Percentiles rank a stretch among this genome's conserved stretches.
Evolutionary conservation across 1,139 yeast genomes (phyloP).

Genomic region (Ogataea hybrid): DNA sequence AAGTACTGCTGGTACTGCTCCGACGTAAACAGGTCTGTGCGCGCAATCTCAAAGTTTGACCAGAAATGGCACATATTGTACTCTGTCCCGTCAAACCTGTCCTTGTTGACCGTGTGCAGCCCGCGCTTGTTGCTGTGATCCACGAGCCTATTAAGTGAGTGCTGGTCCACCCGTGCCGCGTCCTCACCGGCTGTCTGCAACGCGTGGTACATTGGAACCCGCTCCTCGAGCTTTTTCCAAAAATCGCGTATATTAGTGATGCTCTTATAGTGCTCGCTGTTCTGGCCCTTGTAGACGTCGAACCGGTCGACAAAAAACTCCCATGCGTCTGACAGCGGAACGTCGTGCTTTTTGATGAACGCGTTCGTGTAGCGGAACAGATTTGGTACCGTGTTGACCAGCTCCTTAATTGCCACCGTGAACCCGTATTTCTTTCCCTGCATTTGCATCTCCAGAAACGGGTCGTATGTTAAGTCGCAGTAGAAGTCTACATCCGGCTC

Average conservation of each 20-base stretch:
- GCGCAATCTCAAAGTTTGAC: slow-evolving; percentile 91
- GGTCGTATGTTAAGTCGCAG: slow-evolving; percentile 90
- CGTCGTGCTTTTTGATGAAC: slow-evolving; percentile 47
- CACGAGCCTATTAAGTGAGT: slow-evolving; percentile 32
- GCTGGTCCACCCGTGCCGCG: slow-evolving; percentile 32
- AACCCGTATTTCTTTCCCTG: slow-evolving; percentile 77
- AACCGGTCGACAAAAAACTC: slow-evolving; percentile 44
- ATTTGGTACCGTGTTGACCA: slow-evolving; percentile 77
- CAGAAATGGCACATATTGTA: slow-evolving; percentile 87
- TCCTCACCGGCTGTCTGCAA: slow-evolving; percentile 22
- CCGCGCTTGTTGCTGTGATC: slow-evolving; percentile 30
- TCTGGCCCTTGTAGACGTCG: slow-evolving; percentile 27
- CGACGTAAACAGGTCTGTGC: slow-evolving; percentile 68
- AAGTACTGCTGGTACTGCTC: slow-evolving; percentile 64
- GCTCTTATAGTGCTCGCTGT: slow-evolving; percentile 29
- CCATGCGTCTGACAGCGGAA: slow-evolving; percentile 56
- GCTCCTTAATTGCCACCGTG: slow-evolving; percentile 70
- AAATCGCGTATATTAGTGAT: slow-evolving; percentile 22
- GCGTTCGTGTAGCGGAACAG: slow-evolving; percentile 68
- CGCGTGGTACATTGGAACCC: slow-evolving; percentile 25
- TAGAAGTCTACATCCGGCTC: slow-evolving; percentile 88
- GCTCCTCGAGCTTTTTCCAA: slow-evolving; percentile 18
- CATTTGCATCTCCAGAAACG: slow-evolving; percentile 75
- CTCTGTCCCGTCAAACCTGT: slow-evolving; percentile 60
- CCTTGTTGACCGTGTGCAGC: slow-evolving; percentile 42